Conservation (phyloP, 2,329 filamentous ascomycete species). For the Phaeosphaeria sp. region DNA sequence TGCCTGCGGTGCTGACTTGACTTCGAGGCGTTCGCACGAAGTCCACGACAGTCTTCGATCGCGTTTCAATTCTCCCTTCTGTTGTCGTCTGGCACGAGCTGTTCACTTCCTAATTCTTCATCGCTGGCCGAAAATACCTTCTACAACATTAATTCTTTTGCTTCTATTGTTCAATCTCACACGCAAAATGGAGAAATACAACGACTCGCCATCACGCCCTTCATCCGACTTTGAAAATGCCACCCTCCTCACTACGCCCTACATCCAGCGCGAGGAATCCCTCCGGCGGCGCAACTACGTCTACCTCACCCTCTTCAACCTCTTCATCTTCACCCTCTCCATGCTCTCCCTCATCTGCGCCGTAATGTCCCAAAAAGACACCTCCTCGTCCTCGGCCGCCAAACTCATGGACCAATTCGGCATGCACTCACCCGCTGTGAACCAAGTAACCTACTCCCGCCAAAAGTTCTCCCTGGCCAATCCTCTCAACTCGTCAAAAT, state of each 20-base stretch:
- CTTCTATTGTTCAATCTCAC: neutral
- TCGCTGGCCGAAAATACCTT: conserved; percentile 31
- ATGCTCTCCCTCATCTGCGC: conserved; percentile 39
- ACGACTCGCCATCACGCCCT: conserved; percentile 14
- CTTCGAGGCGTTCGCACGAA: neutral
- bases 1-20: neutral
- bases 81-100: conserved; percentile 1
- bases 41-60: neutral
- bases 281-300: conserved; percentile 30
- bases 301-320: conserved; percentile 41
- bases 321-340: conserved; percentile 42
- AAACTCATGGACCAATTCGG: conserved; percentile 42
- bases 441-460: conserved; percentile 35
- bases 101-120: conserved; percentile 3
- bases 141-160: neutral
- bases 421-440: conserved; percentile 39
- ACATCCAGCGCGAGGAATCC: conserved; percentile 27
- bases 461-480: conserved; percentile 35
- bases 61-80: conserved; percentile 5
- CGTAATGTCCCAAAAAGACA: conserved; percentile 38
- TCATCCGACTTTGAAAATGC: conserved; percentile 32
- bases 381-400: conserved; percentile 30
- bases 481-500: conserved; percentile 47
- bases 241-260: conserved; percentile 35
- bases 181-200: conserved; percentile 38